Evolutionary conservation across 257 asterid genomes (phyloP), one percentile per base, ranked within the genome.

Genomic region (Cinchona pubescens): DNA sequence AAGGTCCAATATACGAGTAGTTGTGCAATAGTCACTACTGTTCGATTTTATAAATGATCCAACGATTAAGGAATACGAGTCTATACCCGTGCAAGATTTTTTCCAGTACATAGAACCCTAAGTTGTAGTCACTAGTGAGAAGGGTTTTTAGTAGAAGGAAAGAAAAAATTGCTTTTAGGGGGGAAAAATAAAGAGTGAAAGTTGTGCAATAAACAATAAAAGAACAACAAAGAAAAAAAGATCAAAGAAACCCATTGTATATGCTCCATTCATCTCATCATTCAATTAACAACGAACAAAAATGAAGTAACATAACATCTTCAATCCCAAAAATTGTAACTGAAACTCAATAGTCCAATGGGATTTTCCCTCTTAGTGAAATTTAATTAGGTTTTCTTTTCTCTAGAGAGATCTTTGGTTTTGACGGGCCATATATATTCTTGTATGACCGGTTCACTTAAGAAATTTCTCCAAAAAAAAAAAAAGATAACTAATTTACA

Each of bases 91-190:
- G n/a, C n/a, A n/a, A n/a, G n/a, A n/a, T n/a, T n/a, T n/a, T n/a
- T n/a, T n/a, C n/a, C n/a, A n/a, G 14, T 8, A 25, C 13, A 59
- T 59, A 74, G 72, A 74, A 74, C 78, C 72, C 72, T 74, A 74
- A 34, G 38, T 72, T 45, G 29, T 34, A 9, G 69, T 32, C 21
- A 45, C 73, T 11, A 34, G 1, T 59, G 19, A 21, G 16, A n/a
- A 27, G 30, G 3, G 1, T 19, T 37, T 15, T 59, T 40, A 48
- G 9, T 29, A 42, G 14, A 69, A 69, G 46, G 2, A 32, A 32
- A 35, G 15, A 45, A 46, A 3, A 25, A 16, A 8, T 3, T 27
- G 12, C n/a, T 30, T 6, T n/a, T 21, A 27, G 29, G n/a, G 32
- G 13, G 43, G 23, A n/a, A 30, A 69, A 27, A 45, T 2, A 8